Evolutionary conservation across 305 asterid genomes (phyloP), one percentile per base, ranked within the genome.

Genomic region (Galium porrigens): DNA sequence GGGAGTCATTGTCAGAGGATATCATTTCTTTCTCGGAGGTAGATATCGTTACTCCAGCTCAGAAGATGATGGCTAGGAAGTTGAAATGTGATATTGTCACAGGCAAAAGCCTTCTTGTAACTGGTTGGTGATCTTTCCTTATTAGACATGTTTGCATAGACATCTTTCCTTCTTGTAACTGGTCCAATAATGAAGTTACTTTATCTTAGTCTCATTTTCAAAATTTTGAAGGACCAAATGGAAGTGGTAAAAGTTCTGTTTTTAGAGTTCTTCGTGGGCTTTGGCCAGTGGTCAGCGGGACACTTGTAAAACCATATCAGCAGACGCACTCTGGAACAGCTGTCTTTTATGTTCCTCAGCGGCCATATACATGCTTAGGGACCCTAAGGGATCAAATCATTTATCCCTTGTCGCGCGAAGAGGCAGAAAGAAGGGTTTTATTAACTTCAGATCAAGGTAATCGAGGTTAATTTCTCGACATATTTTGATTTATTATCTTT

Each of bases 171-270:
- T 22, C 22, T 22, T 22, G 22, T 22, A 22, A 22, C 22, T 22
- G 63, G 44, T 3, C 32, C 32, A 39, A 29, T 69, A 3, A 22
- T 54, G 30, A 6, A 57, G 20, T 58, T 70, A 33, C 62, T 15
- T 70, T 9, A 53, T 63, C 20, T 67, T 58, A 33, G 25, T 72
- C 63, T 32, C 41, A 6, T 49, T 32, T 57, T n/a, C 51, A 52
- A 29, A 29, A 32, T 71, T 70, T 76, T 78, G 60, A 77, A 92
- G 96, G 99, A 74, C 99, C 99, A 72, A 92, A 92, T 76, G 99
- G 99, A 74, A 92, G 97, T 79, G 99, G 99, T 61, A 89, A 92
- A 83, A 92, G 99, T 78, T 92, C 99, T 14, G 76, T 92, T 73
- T 92, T 92, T 82, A 76, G 99, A 83, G 99, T 89, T 64, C 96